These are phyloP conservation scores for Hirschioporus abietinus DNA, from an alignment of 768 basidiomycete species.

Conservation along the genomic window DNA sequence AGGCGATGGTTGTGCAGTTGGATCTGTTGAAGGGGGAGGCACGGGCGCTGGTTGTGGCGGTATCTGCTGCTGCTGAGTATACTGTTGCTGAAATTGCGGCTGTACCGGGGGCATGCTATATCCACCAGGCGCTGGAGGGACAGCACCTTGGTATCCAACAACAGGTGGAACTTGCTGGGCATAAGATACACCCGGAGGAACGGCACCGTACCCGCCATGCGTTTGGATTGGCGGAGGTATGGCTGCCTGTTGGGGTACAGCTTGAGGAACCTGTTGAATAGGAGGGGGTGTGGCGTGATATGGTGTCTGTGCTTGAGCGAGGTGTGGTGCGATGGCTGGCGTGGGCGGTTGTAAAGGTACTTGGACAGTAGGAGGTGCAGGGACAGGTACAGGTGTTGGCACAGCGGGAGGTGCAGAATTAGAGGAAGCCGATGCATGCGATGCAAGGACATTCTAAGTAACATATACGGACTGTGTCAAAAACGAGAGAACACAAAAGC, in stretches of 20 bases:
- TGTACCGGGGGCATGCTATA: background rate
- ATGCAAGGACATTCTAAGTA: slow-evolving; percentile 4
- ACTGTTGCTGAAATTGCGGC: background rate
- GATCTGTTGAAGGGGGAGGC: slow-evolving; percentile 19
- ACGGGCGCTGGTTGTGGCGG: slow-evolving; percentile 7
- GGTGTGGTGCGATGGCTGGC: slow-evolving; percentile 19
- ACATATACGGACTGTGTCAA: slow-evolving; percentile 6
- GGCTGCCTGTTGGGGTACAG: slow-evolving; percentile 22
- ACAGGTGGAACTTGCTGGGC: background rate
- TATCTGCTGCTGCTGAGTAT: background rate
- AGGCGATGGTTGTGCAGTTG: slow-evolving; percentile 17
- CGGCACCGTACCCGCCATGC: background rate
- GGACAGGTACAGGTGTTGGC: slow-evolving; percentile 9
- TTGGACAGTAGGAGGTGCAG: slow-evolving; percentile 19
- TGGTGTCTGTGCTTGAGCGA: slow-evolving; percentile 22
- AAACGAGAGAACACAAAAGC: background rate
- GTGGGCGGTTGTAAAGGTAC: slow-evolving; percentile 7
- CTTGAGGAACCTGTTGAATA: slow-evolving; percentile 13
- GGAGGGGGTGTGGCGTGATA: slow-evolving; percentile 17
- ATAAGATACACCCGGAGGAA: background rate
- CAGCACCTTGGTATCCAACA: slow-evolving; percentile 11
- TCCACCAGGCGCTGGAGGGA: slow-evolving; percentile 8
- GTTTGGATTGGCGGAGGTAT: slow-evolving; percentile 17
- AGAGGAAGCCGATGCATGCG: background rate
- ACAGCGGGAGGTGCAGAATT: slow-evolving; percentile 52